A percentile compares a stretch with the other conserved stretches of the same genome.
Evolutionary conservation across 1,284 basidiomycete species (phyloP).

Genomic region (Laetiporus sulphureus): DNA sequence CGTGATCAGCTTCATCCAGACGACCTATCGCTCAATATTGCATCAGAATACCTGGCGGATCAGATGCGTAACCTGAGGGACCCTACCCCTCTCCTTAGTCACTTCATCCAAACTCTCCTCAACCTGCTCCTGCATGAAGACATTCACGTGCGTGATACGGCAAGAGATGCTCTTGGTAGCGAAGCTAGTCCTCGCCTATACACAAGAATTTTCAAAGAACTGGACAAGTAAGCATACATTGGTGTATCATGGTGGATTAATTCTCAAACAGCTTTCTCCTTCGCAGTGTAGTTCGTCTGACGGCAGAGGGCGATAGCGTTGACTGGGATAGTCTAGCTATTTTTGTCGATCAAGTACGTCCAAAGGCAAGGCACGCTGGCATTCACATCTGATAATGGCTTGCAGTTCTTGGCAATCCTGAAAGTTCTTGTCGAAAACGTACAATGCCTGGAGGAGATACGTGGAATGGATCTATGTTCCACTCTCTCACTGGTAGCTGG

Average conservation of each 20-base stretch:
- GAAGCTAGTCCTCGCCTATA: slow-evolving; percentile 73
- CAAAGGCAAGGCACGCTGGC: neutral
- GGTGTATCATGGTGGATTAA: neutral
- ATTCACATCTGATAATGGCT: no score
- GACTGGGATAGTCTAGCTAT: slow-evolving; percentile 53
- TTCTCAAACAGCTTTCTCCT: neutral
- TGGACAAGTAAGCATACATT: slow-evolving; percentile 58
- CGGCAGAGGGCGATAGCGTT: slow-evolving; percentile 32
- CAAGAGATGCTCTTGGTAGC: slow-evolving; percentile 73
- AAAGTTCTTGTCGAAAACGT: slow-evolving; percentile 73
- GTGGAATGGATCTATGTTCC: slow-evolving; percentile 66
- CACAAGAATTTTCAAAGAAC: slow-evolving; percentile 56
- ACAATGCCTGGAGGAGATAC: slow-evolving; percentile 46
- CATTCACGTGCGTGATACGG: slow-evolving; percentile 64
- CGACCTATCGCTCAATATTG: slow-evolving; percentile 50
- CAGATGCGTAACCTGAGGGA: slow-evolving; percentile 58
- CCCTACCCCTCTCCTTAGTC: slow-evolving; percentile 47
- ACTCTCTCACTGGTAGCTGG: slow-evolving; percentile 58
- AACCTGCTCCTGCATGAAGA: slow-evolving; percentile 59
- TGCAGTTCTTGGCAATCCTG: slow-evolving; percentile 65
- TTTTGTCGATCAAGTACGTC: slow-evolving; percentile 69
- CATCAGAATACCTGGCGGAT: slow-evolving; percentile 60
- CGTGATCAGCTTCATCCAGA: slow-evolving; percentile 42
- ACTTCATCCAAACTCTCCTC: slow-evolving; percentile 69
- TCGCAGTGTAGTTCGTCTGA: slow-evolving; percentile 38